Evolutionary conservation across 2,329 filamentous ascomycete species (phyloP).

Genomic region (Trichoderma citrinoviride): DNA sequence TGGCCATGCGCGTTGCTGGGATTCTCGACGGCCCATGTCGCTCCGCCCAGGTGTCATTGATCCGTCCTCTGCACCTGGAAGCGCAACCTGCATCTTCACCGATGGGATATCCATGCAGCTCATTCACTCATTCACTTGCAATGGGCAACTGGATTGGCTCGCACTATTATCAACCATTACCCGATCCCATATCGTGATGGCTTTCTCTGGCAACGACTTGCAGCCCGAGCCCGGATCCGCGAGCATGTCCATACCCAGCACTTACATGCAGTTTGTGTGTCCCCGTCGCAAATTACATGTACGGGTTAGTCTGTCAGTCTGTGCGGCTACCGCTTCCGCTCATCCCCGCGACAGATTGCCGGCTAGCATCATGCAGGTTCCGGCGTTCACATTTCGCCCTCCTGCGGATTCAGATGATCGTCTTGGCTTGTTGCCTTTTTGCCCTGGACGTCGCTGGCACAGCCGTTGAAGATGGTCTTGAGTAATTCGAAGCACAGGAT

Average conservation of each 20-base stretch:
- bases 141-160: background rate
- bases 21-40: background rate
- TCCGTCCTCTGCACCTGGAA: background rate
- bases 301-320: background rate
- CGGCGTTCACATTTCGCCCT: background rate
- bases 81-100: background rate
- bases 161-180: background rate
- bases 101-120: background rate
- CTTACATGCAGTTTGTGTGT: background rate
- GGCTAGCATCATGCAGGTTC: constrained; percentile 12
- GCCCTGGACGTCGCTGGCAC: no score
- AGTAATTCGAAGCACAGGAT: no score
- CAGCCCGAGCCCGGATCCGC: background rate
- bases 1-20: background rate
- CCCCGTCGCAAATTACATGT: background rate
- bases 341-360: background rate
- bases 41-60: background rate
- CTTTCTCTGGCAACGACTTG: background rate
- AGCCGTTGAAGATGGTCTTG: no score
- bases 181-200: constrained; percentile 7
- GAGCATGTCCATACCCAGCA: background rate
- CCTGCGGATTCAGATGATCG: background rate
- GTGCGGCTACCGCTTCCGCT: constrained; percentile 2
- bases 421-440: background rate
- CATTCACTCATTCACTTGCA: background rate